Evolutionary conservation across 106 monocot species (phyloP), one percentile per base, ranked within the genome.

Genomic region (Acorus gramineus): DNA sequence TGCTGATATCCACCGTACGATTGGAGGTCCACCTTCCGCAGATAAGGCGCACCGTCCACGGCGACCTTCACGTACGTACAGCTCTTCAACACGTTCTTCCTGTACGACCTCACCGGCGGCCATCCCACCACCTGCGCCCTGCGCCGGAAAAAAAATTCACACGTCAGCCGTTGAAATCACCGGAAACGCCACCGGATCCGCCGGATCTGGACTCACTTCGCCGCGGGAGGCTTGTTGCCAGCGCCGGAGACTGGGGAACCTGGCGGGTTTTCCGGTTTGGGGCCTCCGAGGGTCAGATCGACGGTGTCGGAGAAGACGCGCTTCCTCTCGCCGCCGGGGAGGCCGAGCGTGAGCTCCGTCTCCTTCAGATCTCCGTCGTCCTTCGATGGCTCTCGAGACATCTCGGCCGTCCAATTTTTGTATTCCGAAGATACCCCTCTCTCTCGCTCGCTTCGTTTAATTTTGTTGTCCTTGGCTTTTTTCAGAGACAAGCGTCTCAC

Each of bases 121-220:
- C 94, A 94, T 49, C 94, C 94, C 57, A 94, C 86, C 57, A 89
- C 84, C 61, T 79, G 83, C 7, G 84, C 89, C 77, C 94, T 94
- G 46, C 28, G 28, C 28, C 28, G 28, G 28, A 28, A 28, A 28
- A 28, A 28, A 28, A 28, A 28, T 28, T 28, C 28, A 28, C 28
- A 28, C 28, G 28, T 28, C 28, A 28, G 28, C 28, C 28, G 28
- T 28, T 28, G 28, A 28, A 28, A 28, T 28, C 28, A 28, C 28
- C 28, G 28, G 28, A 28, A 28, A 28, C 28, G 28, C 28, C 28
- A 28, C 28, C 28, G 28, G 28, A 28, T 28, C 28, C 28, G 28
- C 28, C 28, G 28, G 3, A 3, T 6, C 2, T 11, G 47, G 50
- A 62, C 80, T 48, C 46, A 88, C 84, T 88, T 81, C 70, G 84